Percentiles rank a stretch among this genome's conserved stretches.
Evolutionary conservation across 2,329 filamentous ascomycete species (phyloP).

Genomic region (Ophiostoma angusticollis): DNA sequence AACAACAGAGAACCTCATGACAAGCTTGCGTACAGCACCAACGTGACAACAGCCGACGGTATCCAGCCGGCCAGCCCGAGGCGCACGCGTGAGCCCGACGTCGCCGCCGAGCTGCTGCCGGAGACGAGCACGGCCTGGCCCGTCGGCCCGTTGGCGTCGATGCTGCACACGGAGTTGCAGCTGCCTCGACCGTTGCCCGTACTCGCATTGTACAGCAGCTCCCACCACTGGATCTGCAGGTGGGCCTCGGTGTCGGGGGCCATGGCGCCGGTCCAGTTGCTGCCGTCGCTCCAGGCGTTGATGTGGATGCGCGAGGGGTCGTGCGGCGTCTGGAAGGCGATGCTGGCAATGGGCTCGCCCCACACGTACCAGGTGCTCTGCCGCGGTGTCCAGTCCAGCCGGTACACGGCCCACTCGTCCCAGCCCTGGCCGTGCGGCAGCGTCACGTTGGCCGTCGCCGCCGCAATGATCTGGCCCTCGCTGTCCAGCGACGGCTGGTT

Average conservation of each 20-base stretch:
- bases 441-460: constrained; percentile 35
- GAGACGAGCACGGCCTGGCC: constrained; percentile 6
- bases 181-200: background rate
- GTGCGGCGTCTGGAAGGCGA: constrained; percentile 41
- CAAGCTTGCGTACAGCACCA: background rate
- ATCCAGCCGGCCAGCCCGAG: constrained; percentile 1
- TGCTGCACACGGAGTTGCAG: constrained; percentile 17
- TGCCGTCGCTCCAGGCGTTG: constrained; percentile 50
- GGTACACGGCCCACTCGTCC: constrained; percentile 45
- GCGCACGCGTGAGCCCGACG: no score
- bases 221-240: constrained; percentile 50
- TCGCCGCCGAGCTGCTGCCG: background rate
- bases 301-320: constrained; percentile 40
- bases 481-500: constrained; percentile 44
- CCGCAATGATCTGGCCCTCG: constrained; percentile 29
- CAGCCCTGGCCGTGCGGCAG: constrained; percentile 31
- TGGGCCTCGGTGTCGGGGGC: constrained; percentile 33
- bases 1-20: no score
- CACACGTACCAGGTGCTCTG: constrained; percentile 44
- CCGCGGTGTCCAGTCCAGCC: constrained; percentile 45
- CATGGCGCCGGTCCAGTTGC: constrained; percentile 49
- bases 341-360: constrained; percentile 35
- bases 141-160: constrained; percentile 1
- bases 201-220: constrained; percentile 41
- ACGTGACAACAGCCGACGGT: background rate